phyloP scores from a whole-genome alignment of 306 rosid species.

The Quercus wislizeni region DNA sequence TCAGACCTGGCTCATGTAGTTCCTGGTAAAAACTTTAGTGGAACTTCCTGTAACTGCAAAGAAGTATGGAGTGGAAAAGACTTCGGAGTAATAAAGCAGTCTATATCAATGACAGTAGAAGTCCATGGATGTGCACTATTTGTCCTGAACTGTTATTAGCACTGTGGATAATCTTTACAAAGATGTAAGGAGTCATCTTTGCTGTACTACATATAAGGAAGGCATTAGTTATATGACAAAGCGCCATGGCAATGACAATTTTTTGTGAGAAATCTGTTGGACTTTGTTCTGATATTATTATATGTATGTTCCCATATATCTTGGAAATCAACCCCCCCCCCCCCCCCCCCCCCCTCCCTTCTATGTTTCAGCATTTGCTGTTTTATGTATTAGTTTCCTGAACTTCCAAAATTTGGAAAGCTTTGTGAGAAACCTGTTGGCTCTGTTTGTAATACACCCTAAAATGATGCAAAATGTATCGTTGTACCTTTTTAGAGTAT shows the following conservation, averaged over 20 bases:
- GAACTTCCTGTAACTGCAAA: slow-evolving; percentile 36
- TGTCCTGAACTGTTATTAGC: slow-evolving; percentile 44
- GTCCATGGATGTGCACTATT: slow-evolving; percentile 66
- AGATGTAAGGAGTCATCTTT: too few relatives aligned
- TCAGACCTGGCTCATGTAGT: slow-evolving; percentile 50
- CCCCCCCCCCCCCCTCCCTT: background rate
- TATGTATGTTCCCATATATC: background rate
- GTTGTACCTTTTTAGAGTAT: background rate
- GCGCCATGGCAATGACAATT: too few relatives aligned
- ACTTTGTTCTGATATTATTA: background rate
- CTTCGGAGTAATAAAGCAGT: slow-evolving; percentile 25
- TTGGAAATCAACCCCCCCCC: too few relatives aligned
- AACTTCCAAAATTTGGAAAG: background rate
- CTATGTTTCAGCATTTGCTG: background rate
- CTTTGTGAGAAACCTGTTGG: background rate
- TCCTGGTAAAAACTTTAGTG: slow-evolving; percentile 25
- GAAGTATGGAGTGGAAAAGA: slow-evolving; percentile 73
- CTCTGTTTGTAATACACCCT: too few relatives aligned
- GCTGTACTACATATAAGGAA: too few relatives aligned
- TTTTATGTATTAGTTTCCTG: background rate
- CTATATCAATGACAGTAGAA: slow-evolving; percentile 40
- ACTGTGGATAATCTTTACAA: background rate
- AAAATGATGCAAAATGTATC: background rate
- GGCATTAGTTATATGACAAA: too few relatives aligned
- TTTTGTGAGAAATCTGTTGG: too few relatives aligned